Evolutionary conservation across 2,329 filamentous ascomycete genomes (phyloP).

Genomic region (Coleophoma eucalyptorum): DNA sequence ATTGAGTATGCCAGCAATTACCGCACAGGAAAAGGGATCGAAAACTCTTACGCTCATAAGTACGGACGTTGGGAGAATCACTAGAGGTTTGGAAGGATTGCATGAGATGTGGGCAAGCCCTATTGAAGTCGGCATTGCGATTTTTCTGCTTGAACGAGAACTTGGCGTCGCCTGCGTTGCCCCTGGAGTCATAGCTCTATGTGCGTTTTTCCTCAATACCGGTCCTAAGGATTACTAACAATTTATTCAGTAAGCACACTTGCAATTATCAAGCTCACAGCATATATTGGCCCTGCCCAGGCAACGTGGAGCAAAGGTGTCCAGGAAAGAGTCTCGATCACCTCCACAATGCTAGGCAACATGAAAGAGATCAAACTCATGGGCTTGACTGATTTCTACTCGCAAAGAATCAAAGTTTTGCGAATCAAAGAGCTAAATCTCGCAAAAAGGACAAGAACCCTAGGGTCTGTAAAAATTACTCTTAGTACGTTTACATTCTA

Average conservation of each 20-base stretch:
- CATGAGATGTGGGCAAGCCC: constrained; percentile 32
- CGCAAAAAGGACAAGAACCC: constrained; percentile 2
- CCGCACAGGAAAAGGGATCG: constrained; percentile 24
- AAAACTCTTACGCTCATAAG: constrained; percentile 40
- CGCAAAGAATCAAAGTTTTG: constrained; percentile 25
- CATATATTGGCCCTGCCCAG: constrained; percentile 1
- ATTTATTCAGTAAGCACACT: not conserved
- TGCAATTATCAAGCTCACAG: not conserved
- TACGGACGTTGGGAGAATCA: constrained; percentile 35
- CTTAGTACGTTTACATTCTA: not conserved
- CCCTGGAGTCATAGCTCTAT: constrained; percentile 2
- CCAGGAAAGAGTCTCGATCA: constrained; percentile 6
- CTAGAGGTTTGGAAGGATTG: constrained; percentile 13
- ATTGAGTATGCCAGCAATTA: not conserved
- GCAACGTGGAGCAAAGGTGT: constrained; percentile 6
- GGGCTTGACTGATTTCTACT: constrained; percentile 27
- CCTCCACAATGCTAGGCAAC: constrained; percentile 12
- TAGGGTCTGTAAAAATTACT: not conserved
- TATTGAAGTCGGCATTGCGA: constrained; percentile 30
- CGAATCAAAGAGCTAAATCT: constrained; percentile 16
- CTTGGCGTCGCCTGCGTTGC: constrained; percentile 24
- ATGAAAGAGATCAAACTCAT: constrained; percentile 23
- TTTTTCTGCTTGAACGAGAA: constrained; percentile 30
- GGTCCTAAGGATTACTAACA: not conserved
- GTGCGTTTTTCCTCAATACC: not conserved